Evolutionary conservation across 257 asterid genomes (phyloP), one percentile per base, ranked within the genome.

Genomic region (Craterostigma plantagineum): DNA sequence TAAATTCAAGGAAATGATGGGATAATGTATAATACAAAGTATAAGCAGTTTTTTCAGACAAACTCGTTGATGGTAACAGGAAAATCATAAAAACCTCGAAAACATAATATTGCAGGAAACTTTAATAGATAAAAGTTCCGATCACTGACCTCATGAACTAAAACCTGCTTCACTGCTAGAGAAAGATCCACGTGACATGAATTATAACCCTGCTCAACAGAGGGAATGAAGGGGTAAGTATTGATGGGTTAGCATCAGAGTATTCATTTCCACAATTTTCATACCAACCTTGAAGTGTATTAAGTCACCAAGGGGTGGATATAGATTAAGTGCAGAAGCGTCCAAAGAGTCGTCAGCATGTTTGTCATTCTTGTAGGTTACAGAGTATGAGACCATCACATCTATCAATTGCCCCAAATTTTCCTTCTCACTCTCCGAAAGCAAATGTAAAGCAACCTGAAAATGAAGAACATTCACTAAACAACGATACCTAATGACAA

Each of bases 381-480:
- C 58, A 58, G 84, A 72, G 72, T 82, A 87, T 50, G 95, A 74
- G 53, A 79, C 93, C 93, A 87, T 82, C 34, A 63, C 59, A 51
- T 76, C 70, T 42, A 87, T 92, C 46, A 87, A 51, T 61, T 82
- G 71, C 30, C 55, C 57, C 55, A 82, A 35, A 51, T 65, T 73
- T 49, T 57, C 48, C 72, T 68, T 82, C 61, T 79, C 98, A 41
- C 58, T 74, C 56, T 82, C 93, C 48, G 93, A 82, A 46, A 79
- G 76, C 55, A 79, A 72, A 68, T 87, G 93, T 53, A 72, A 23
- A 10, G 98, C 83, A 55, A 73, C 92, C 97, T 87, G 74, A 50
- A 70, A 46, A 44, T 35, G n/a, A n/a, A n/a, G n/a, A n/a, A n/a
- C n/a, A n/a, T n/a, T n/a, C n/a, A n/a, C n/a, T n/a, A n/a, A n/a